Conservation (phyloP, 176 grass and related monocot species). For the Avena sativa region DNA sequence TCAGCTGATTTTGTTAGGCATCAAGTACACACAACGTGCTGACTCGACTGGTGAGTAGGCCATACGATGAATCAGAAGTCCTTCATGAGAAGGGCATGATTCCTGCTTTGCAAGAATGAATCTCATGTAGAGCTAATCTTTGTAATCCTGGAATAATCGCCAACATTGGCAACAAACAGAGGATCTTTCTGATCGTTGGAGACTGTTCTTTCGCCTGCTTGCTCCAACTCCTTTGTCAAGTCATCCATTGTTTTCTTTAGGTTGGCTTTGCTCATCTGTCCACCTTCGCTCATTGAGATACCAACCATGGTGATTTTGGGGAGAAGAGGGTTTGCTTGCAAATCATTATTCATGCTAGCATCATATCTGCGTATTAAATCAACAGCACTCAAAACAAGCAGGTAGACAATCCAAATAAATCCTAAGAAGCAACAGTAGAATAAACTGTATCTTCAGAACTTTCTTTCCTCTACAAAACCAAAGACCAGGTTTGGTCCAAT, state of each 20-base stretch:
- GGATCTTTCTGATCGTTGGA: constrained; percentile 75
- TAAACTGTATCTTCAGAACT: background rate
- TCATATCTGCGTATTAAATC: constrained; percentile 41
- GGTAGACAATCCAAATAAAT: background rate
- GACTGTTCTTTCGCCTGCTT: constrained; percentile 59
- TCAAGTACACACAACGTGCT: background rate
- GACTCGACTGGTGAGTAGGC: background rate
- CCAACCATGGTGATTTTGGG: constrained; percentile 97
- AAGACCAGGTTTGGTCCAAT: background rate
- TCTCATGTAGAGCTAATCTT: constrained; percentile 61
- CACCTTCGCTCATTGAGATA: constrained; percentile 76
- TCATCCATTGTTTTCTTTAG: constrained; percentile 92
- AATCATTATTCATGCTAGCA: constrained; percentile 36
- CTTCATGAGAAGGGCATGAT: background rate
- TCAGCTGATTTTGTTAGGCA: constrained; percentile 20
- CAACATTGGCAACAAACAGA: constrained; percentile 88
- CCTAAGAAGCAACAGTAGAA: background rate
- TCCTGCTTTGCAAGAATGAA: background rate
- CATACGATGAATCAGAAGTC: background rate
- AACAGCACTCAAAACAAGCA: constrained; percentile 32
- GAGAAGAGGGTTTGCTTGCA: constrained; percentile 68
- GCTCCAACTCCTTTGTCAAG: constrained; percentile 83
- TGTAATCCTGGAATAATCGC: constrained; percentile 82
- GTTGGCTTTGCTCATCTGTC: constrained; percentile 74
- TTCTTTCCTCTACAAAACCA: background rate